Evolutionary conservation across 148 eudicot species (phyloP), one percentile per base, ranked within the genome.

Genomic region (Euryodendron excelsum): DNA sequence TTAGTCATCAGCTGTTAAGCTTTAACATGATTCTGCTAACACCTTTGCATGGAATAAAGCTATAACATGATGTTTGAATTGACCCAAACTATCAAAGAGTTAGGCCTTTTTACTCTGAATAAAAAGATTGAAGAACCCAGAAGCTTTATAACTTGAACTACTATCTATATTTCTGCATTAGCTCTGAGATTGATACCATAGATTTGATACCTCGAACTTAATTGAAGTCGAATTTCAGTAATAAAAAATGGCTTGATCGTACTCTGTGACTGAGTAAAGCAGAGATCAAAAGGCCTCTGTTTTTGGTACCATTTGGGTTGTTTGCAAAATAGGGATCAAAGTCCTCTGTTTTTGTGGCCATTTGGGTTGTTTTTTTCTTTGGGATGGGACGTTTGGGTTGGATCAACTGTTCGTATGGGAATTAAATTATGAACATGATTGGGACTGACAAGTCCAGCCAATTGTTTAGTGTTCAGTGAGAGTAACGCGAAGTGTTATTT

Each of bases 401-500:
- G 44, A 33, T 72, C 21, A 31, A 66, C 48, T 37, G 41, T 21
- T 50, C 23, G 39, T 17, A 17, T 8, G 45, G 15, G 30, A 36
- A 73, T 34, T 58, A 39, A 39, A 27, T 28, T 41, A 65, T 27
- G 56, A 60, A 15, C 5, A 25, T 25, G 76, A 60, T 60, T 28
- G 66, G 27, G 73, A 36, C 63, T 27, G 13, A 77, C 3, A 3
- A 53, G n/a, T 74, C 62, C 1, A 5, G 37, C 69, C 25, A 71
- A 7, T 72, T 73, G 14, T 53, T 73, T 33, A 55, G 4, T 50
- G 18, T 41, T 10, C 2, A 53, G 60, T 36, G 45, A 30, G 78
- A 66, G 20, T 44, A 56, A n/a, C 77, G 80, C 77, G 80, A 27
- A 34, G 11, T 2, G 66, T 33, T 76, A 13, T 81, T 81, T 69